Conservation (phyloP, 495 filamentous ascomycete genomes). For the Lepraria neglecta region DNA sequence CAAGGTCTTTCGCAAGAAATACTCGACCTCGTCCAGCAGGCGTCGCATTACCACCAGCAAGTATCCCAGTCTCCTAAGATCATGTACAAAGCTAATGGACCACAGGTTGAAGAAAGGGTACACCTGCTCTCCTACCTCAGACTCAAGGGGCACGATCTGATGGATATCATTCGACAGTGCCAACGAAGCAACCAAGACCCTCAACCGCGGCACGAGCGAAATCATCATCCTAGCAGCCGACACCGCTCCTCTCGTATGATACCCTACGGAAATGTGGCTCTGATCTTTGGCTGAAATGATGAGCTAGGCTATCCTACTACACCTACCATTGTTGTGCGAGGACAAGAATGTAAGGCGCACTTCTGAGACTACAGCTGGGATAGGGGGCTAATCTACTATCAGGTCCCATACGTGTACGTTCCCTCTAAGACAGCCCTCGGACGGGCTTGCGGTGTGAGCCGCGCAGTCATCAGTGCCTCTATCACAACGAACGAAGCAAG, state of each 20-base stretch:
- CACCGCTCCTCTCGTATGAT: slow-evolving; percentile 59
- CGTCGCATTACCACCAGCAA: slow-evolving; percentile 48
- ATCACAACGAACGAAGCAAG: slow-evolving; percentile 92
- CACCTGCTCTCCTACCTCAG: neutral
- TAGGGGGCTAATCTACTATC: neutral
- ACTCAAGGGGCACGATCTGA: neutral
- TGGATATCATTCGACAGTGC: slow-evolving; percentile 9
- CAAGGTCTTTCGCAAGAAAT: slow-evolving; percentile 69
- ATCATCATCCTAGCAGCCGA: slow-evolving; percentile 86
- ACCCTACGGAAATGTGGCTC: neutral
- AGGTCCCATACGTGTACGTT: slow-evolving; percentile 47
- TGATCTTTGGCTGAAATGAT: slow-evolving; percentile 13
- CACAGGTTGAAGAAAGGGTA: slow-evolving; percentile 83
- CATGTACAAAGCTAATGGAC: slow-evolving; percentile 34
- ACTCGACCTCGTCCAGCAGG: slow-evolving; percentile 64
- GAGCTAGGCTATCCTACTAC: slow-evolving; percentile 64
- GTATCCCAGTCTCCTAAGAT: slow-evolving; percentile 39
- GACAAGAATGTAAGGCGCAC: slow-evolving; percentile 60
- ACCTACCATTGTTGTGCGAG: slow-evolving; percentile 69
- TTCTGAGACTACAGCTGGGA: neutral
- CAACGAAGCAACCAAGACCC: slow-evolving; percentile 66
- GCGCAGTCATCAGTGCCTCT: slow-evolving; percentile 57
- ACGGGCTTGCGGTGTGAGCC: slow-evolving; percentile 33
- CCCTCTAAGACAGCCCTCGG: slow-evolving; percentile 55
- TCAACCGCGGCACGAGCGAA: slow-evolving; percentile 84